These are phyloP conservation scores for Bryoerythrophyllum caledonicum DNA, from an alignment of 225 moss, liverwort and hornwort genomes.

Conservation along the genomic window DNA sequence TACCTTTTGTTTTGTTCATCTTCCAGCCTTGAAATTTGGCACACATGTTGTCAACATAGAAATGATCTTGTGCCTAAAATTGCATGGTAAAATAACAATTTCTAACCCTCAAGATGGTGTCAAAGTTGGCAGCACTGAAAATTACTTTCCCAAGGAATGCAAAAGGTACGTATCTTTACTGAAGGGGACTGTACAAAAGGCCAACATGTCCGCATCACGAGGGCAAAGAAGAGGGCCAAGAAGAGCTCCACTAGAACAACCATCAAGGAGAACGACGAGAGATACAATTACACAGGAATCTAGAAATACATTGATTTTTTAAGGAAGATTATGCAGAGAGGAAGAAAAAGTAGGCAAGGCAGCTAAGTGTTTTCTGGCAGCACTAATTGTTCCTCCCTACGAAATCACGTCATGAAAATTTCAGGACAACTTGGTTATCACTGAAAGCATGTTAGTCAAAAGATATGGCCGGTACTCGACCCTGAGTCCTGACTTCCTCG, in stretches of 20 bases:
- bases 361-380: not conserved
- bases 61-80: too few species aligned
- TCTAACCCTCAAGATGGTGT: too few species aligned
- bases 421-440: conserved; percentile 34
- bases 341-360: not conserved
- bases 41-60: too few species aligned
- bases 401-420: conserved; percentile 28
- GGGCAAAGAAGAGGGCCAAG: conserved; percentile 7
- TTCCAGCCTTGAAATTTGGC: too few species aligned
- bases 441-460: conserved; percentile 23
- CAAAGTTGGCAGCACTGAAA: too few species aligned
- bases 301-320: not conserved
- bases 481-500: not conserved
- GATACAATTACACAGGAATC: not conserved
- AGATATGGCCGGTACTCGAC: not conserved
- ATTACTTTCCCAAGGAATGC: too few species aligned
- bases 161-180: too few species aligned
- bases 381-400: not conserved
- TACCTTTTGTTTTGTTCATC: too few species aligned
- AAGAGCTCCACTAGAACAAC: not conserved
- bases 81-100: too few species aligned
- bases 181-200: conserved; percentile 39
- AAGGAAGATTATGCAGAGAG: not conserved
- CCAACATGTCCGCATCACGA: not conserved
- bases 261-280: not conserved